phyloP scores from a whole-genome alignment of 1,284 basidiomycete genomes.

The Lignosus rhinocerotis region DNA sequence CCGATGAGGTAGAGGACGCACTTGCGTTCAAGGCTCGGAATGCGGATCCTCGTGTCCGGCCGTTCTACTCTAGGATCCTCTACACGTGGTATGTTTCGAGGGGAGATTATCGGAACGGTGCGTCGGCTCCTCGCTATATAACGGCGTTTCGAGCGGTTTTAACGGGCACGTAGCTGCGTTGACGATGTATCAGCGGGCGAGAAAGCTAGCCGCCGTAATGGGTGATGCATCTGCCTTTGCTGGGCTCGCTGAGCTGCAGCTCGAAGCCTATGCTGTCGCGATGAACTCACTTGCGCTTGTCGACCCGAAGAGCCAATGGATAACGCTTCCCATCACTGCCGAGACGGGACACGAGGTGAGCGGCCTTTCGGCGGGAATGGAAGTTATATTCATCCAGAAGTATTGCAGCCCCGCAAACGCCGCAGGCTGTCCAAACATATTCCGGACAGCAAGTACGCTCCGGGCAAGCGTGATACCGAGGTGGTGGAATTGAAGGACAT shows the following conservation, averaged over 20 bases:
- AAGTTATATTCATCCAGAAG: not conserved
- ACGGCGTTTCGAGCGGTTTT: slow-evolving; percentile 15
- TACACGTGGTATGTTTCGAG: slow-evolving; percentile 91
- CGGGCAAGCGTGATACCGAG: slow-evolving; percentile 67
- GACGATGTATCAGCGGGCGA: slow-evolving; percentile 93
- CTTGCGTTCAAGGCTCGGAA: slow-evolving; percentile 95
- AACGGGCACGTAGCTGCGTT: slow-evolving; percentile 63
- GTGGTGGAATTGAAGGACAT: slow-evolving; percentile 84
- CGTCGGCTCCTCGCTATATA: slow-evolving; percentile 30
- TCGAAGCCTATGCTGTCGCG: slow-evolving; percentile 82
- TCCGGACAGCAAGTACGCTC: slow-evolving; percentile 70
- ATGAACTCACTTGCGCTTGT: slow-evolving; percentile 90
- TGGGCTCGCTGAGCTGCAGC: slow-evolving; percentile 71
- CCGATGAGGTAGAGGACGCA: slow-evolving; percentile 86
- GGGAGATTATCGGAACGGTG: slow-evolving; percentile 88
- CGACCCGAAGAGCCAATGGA: slow-evolving; percentile 83
- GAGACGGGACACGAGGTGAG: slow-evolving; percentile 45
- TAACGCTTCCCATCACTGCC: slow-evolving; percentile 58
- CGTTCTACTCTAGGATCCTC: slow-evolving; percentile 91
- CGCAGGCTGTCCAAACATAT: slow-evolving; percentile 75
- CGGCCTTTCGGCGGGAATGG: slow-evolving; percentile 6
- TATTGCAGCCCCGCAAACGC: slow-evolving; percentile 59
- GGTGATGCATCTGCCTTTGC: slow-evolving; percentile 52
- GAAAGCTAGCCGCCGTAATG: slow-evolving; percentile 69
- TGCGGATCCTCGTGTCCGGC: slow-evolving; percentile 82